These are phyloP conservation scores for Oenanthe sinensis DNA, from an alignment of 129 eudicot species.

Conservation along the genomic window DNA sequence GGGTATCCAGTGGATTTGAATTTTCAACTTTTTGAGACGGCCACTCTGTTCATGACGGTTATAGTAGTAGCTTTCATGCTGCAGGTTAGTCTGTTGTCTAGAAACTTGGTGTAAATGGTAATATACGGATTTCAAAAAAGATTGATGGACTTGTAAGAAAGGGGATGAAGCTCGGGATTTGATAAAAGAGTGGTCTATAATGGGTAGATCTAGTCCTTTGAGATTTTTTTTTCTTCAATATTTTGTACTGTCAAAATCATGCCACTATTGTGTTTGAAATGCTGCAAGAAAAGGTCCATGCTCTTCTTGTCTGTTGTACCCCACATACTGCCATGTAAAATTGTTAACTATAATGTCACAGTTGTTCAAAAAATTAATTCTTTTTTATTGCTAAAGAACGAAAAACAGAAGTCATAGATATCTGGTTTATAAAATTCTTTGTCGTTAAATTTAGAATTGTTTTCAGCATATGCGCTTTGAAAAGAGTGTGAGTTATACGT, in stretches of 20 bases:
- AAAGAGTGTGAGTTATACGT: background rate
- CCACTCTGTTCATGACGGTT: constrained; percentile 73
- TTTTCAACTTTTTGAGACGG: constrained; percentile 80
- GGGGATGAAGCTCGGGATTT: background rate
- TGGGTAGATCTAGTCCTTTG: too few relatives aligned
- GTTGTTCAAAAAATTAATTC: background rate
- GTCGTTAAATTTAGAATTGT: background rate
- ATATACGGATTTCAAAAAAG: background rate
- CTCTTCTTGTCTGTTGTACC: background rate
- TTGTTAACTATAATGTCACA: background rate
- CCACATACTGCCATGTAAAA: background rate
- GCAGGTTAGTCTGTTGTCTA: constrained; percentile 40
- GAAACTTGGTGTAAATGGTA: background rate
- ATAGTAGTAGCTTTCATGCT: constrained; percentile 84
- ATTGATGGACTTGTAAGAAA: background rate
- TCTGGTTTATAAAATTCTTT: background rate
- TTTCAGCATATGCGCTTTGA: background rate
- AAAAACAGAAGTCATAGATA: background rate
- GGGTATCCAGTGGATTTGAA: constrained; percentile 77
- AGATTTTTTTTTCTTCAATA: too few relatives aligned
- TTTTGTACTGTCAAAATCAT: background rate
- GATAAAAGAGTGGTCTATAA: background rate
- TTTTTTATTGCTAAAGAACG: background rate
- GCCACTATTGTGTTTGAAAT: background rate
- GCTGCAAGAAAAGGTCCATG: background rate